Conservation (phyloP, 2,329 filamentous ascomycete genomes). For the Furcasterigmium sp. region DNA sequence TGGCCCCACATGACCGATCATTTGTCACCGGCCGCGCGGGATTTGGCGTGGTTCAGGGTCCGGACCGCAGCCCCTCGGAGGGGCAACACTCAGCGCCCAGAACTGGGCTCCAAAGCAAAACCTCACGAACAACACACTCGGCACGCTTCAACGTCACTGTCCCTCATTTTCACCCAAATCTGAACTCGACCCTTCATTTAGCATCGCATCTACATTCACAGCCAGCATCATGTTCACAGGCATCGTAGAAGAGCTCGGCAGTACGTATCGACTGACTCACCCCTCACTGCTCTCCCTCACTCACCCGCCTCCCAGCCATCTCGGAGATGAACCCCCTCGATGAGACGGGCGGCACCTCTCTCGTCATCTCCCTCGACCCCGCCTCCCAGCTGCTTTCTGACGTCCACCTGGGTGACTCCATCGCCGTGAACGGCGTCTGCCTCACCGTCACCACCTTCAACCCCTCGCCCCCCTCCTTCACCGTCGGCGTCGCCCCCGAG, state of each 20-base stretch:
- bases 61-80: too few species aligned
- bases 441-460: slow-evolving; percentile 71
- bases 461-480: slow-evolving; percentile 54
- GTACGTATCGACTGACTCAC: slow-evolving; percentile 45
- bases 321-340: slow-evolving; percentile 76
- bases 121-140: too few species aligned
- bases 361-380: slow-evolving; percentile 71
- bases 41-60: too few species aligned
- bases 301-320: slow-evolving; percentile 56
- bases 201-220: too few species aligned
- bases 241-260: slow-evolving; percentile 87
- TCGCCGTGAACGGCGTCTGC: slow-evolving; percentile 92
- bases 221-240: slow-evolving; percentile 79
- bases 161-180: too few species aligned
- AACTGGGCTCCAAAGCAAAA: too few species aligned
- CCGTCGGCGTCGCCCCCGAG: slow-evolving; percentile 90
- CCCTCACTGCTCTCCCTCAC: slow-evolving; percentile 13
- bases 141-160: too few species aligned
- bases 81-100: too few species aligned
- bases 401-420: slow-evolving; percentile 85
- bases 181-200: too few species aligned
- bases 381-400: slow-evolving; percentile 73
- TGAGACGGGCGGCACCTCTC: slow-evolving; percentile 78
- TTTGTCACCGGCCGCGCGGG: too few species aligned
- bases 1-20: too few species aligned